Percentiles rank a stretch among this genome's conserved stretches.
Evolutionary conservation across 2,329 filamentous ascomycete genomes (phyloP).

Genomic region (Epichloe coenophiala): DNA sequence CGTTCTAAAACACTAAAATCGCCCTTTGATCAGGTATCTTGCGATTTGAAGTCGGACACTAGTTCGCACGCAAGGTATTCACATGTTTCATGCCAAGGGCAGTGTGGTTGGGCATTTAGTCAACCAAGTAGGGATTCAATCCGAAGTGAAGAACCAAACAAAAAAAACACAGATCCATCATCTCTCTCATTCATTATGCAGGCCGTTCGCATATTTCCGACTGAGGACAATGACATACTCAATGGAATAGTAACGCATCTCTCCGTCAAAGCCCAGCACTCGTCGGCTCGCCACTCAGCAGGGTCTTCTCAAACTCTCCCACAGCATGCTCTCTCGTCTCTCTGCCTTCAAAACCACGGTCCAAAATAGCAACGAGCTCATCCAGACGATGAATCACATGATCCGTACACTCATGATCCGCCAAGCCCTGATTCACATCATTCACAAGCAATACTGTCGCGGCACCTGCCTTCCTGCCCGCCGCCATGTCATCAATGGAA

Average conservation of each 20-base stretch:
- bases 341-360: slow-evolving; percentile 55
- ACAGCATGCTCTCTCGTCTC: slow-evolving; percentile 9
- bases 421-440: slow-evolving; percentile 60
- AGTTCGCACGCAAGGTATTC: background rate
- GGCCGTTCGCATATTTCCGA: too few species aligned
- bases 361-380: slow-evolving; percentile 62
- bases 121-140: background rate
- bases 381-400: slow-evolving; percentile 58
- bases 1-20: too few species aligned
- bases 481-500: slow-evolving; percentile 85
- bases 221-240: too few species aligned
- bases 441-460: slow-evolving; percentile 83
- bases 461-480: slow-evolving; percentile 69
- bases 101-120: background rate
- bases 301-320: background rate
- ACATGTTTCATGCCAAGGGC: background rate
- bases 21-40: too few species aligned
- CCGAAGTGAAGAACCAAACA: background rate
- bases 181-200: background rate
- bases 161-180: background rate
- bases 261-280: slow-evolving; percentile 2
- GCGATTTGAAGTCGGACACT: background rate
- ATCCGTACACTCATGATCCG: slow-evolving; percentile 63
- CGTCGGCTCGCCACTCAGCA: background rate
- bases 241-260: background rate